These are phyloP conservation scores for Penicillium crustosum DNA, from an alignment of 2,329 filamentous ascomycete species.

Conservation along the genomic window DNA sequence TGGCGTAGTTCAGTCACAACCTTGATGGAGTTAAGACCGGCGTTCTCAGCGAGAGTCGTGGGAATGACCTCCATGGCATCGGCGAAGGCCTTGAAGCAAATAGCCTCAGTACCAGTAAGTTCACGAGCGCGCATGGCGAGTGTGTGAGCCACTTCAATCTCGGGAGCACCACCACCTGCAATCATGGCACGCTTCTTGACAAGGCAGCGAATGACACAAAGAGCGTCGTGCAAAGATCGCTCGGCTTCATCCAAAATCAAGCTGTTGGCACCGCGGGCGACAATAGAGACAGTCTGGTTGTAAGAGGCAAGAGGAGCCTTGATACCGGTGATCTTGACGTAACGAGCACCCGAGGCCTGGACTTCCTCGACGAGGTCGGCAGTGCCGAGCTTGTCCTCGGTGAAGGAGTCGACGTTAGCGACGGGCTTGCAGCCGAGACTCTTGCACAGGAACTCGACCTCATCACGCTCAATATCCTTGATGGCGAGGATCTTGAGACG, in stretches of 20 bases:
- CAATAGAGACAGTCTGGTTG: constrained; percentile 85
- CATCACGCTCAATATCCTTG: constrained; percentile 98
- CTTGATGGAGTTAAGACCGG: constrained; percentile 96
- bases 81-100: constrained; percentile 99
- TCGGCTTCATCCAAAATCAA: constrained; percentile 97
- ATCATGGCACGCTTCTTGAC: constrained; percentile 99
- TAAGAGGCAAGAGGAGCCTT: constrained; percentile 61
- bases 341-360: constrained; percentile 80
- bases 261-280: constrained; percentile 89
- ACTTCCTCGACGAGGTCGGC: constrained; percentile 94
- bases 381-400: constrained; percentile 93
- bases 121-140: constrained; percentile 79
- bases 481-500: constrained; percentile 93
- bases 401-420: constrained; percentile 97
- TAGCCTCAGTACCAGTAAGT: constrained; percentile 86
- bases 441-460: constrained; percentile 99
- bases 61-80: constrained; percentile 97
- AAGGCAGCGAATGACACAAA: constrained; percentile 93
- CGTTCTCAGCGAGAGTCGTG: constrained; percentile 95
- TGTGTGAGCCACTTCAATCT: constrained; percentile 91
- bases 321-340: constrained; percentile 93
- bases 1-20: constrained; percentile 95
- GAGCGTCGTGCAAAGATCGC: constrained; percentile 92
- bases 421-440: constrained; percentile 98
- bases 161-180: constrained; percentile 90